Percentiles rank a stretch among this genome's conserved stretches.
phyloP scores from a whole-genome alignment of 805 yeast genomes.

The Teunomyces atbi region DNA sequence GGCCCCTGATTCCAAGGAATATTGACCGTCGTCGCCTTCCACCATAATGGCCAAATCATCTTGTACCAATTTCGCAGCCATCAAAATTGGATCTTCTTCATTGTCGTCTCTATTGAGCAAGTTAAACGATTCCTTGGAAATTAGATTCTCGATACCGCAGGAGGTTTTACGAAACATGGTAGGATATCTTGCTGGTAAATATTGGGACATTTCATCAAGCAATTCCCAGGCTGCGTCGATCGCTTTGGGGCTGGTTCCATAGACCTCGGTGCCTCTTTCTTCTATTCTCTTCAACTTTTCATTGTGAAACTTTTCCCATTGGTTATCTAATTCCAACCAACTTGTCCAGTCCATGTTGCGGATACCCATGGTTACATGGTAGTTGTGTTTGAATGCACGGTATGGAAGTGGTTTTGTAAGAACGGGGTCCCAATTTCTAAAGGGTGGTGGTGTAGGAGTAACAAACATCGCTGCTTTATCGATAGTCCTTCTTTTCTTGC shows the following conservation, averaged over 20 bases:
- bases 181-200: conserved; percentile 59
- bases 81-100: conserved; percentile 55
- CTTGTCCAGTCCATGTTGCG: conserved; percentile 57
- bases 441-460: conserved; percentile 51
- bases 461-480: conserved; percentile 50
- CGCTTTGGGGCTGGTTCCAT: conserved; percentile 52
- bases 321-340: conserved; percentile 70
- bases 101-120: conserved; percentile 18
- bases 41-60: conserved; percentile 70
- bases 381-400: conserved; percentile 65
- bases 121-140: conserved; percentile 52
- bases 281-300: conserved; percentile 50
- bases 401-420: conserved; percentile 59
- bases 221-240: conserved; percentile 55
- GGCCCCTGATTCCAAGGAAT: conserved; percentile 58
- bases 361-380: conserved; percentile 68
- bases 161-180: conserved; percentile 45
- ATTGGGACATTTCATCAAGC: conserved; percentile 50
- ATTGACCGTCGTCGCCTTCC: conserved; percentile 57
- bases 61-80: conserved; percentile 57
- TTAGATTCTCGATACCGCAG: conserved; percentile 48
- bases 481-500: conserved; percentile 48
- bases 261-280: conserved; percentile 45
- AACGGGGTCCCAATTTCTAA: conserved; percentile 47
- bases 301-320: conserved; percentile 57